phyloP scores from a whole-genome alignment of 2,329 filamentous ascomycete genomes.

The Alternaria tenuissima region DNA sequence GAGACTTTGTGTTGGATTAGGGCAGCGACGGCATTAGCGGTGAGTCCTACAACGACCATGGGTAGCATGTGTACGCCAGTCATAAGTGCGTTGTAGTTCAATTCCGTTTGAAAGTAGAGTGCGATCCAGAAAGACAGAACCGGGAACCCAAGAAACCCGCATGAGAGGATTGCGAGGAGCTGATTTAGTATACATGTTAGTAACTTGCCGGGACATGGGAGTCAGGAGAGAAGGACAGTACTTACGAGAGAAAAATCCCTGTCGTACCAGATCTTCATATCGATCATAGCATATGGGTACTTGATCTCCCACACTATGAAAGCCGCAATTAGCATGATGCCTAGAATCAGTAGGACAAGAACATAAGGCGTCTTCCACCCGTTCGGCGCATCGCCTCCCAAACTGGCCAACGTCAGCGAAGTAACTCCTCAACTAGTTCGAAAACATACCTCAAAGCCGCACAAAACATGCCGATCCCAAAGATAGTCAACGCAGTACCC shows the following conservation, averaged over 20 bases:
- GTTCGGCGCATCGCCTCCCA: conserved; percentile 63
- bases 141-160: conserved; percentile 71
- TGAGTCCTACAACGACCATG: conserved; percentile 68
- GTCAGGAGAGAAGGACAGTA: not conserved
- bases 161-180: conserved; percentile 64
- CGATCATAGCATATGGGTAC: conserved; percentile 55
- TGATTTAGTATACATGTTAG: not conserved
- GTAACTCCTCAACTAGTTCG: rapidly evolving
- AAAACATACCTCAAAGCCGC: conserved; percentile 64
- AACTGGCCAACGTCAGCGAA: conserved; percentile 40
- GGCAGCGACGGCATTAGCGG: conserved; percentile 70
- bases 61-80: conserved; percentile 72
- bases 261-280: conserved; percentile 68
- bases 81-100: conserved; percentile 61
- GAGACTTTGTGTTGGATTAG: conserved; percentile 69
- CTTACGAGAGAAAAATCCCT: conserved; percentile 68
- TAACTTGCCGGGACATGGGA: not conserved
- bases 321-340: conserved; percentile 61
- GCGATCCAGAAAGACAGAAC: conserved; percentile 69
- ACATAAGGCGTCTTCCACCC: conserved; percentile 71
- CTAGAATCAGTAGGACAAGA: conserved; percentile 68
- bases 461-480: conserved; percentile 72
- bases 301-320: conserved; percentile 71
- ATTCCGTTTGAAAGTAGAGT: conserved; percentile 69
- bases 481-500: conserved; percentile 67